Evolutionary conservation across 345 rosid genomes (phyloP).

Genomic region (Moricandia arvensis): DNA sequence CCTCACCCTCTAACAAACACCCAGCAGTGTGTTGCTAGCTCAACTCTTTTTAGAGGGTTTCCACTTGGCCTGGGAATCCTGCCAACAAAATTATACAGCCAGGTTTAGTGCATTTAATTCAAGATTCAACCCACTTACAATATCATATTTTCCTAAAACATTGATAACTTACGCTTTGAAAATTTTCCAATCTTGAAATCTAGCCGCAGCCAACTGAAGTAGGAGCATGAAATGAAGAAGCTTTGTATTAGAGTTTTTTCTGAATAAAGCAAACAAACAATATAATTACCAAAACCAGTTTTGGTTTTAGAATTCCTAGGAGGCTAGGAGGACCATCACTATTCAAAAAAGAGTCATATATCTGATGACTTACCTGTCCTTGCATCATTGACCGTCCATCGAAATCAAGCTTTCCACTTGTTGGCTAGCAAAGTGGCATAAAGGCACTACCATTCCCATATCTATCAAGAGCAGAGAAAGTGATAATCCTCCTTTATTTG

Average conservation of each 20-base stretch:
- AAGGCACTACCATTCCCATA: no score
- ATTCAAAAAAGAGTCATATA: background rate
- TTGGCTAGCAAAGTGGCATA: no score
- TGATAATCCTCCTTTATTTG: conserved; percentile 72
- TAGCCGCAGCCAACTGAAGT: conserved; percentile 72
- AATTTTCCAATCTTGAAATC: conserved; percentile 61
- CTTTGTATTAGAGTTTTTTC: conserved; percentile 75
- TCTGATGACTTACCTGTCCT: conserved; percentile 61
- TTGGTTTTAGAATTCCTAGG: background rate
- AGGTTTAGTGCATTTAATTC: conserved; percentile 27
- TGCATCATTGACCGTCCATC: conserved; percentile 53
- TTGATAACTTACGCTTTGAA: conserved; percentile 69
- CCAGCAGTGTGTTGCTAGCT: conserved; percentile 51
- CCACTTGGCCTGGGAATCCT: conserved; percentile 89
- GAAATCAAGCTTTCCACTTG: no score
- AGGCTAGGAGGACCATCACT: conserved; percentile 3
- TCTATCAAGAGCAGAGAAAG: conserved; percentile 34
- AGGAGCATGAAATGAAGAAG: conserved; percentile 55
- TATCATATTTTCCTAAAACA: background rate
- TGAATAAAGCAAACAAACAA: conserved; percentile 37
- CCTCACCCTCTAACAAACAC: conserved; percentile 90
- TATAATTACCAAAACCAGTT: background rate
- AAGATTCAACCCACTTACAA: background rate
- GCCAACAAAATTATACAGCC: conserved; percentile 90
- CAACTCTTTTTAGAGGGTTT: conserved; percentile 47